Conservation (phyloP, 305 asterid genomes). For the Solanum hybrid region DNA sequence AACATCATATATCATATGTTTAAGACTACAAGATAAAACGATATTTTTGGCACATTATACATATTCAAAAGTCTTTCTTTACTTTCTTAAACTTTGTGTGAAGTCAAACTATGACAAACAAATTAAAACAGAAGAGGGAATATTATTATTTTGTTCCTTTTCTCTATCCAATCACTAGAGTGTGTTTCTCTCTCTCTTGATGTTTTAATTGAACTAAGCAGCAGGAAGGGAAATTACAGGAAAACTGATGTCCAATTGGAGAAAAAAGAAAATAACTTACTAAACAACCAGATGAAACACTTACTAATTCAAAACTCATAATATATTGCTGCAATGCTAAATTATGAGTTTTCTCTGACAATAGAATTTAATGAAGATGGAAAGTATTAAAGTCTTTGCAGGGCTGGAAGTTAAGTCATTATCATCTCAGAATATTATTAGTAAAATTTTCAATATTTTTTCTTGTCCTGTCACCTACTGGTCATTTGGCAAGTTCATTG, state of each 20-base stretch:
- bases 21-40: background rate
- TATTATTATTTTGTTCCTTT: background rate
- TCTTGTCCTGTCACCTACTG: background rate
- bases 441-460: background rate
- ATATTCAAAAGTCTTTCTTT: background rate
- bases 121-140: background rate
- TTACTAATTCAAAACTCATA: background rate
- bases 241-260: background rate
- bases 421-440: background rate
- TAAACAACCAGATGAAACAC: background rate
- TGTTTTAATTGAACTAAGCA: background rate
- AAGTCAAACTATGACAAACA: background rate
- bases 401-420: background rate
- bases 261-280: background rate
- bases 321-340: background rate
- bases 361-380: background rate
- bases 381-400: background rate
- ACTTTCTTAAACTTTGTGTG: background rate
- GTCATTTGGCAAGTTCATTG: background rate
- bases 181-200: background rate
- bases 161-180: background rate
- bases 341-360: background rate
- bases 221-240: background rate
- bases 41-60: background rate
- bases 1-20: accelerated